Percentiles rank a stretch among this genome's conserved stretches.
Evolutionary conservation across 2,329 filamentous ascomycete species (phyloP).

Genomic region (Capronia americana): DNA sequence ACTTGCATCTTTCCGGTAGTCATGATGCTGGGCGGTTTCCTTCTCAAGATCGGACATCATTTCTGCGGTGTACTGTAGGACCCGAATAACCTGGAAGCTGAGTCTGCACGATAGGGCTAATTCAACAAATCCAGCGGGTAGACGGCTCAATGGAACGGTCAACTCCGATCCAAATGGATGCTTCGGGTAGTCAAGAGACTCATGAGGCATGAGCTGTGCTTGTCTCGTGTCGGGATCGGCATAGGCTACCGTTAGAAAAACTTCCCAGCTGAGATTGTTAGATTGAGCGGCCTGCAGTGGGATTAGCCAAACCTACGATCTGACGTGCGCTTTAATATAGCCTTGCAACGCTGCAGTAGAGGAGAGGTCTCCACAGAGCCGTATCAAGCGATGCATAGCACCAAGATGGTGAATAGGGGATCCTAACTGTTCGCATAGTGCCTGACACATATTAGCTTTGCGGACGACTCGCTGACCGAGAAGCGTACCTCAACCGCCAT

Average conservation of each 20-base stretch:
- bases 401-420: slow-evolving; percentile 11
- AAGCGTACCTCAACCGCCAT: slow-evolving; percentile 18
- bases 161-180: slow-evolving; percentile 9
- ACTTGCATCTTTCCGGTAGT: neutral
- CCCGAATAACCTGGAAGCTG: slow-evolving; percentile 10
- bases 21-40: neutral
- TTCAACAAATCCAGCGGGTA: slow-evolving; percentile 14
- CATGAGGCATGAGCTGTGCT: neutral
- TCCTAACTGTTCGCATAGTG: slow-evolving; percentile 1
- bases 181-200: slow-evolving; percentile 3
- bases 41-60: slow-evolving; percentile 4
- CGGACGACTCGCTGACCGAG: too few species aligned
- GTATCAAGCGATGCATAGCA: slow-evolving; percentile 5
- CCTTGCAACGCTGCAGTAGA: slow-evolving; percentile 7
- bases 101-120: slow-evolving; percentile 9
- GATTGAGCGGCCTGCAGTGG: neutral
- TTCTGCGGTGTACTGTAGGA: neutral
- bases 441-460: neutral
- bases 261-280: slow-evolving; percentile 13
- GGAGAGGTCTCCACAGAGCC: neutral
- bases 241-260: neutral
- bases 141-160: slow-evolving; percentile 1
- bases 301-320: slow-evolving; percentile 1
- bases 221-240: neutral
- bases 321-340: slow-evolving; percentile 19